Percentiles rank a stretch among this genome's conserved stretches.
Conservation (phyloP, 352 stramenopile genomes). For the Phytophthora tubulina region DNA sequence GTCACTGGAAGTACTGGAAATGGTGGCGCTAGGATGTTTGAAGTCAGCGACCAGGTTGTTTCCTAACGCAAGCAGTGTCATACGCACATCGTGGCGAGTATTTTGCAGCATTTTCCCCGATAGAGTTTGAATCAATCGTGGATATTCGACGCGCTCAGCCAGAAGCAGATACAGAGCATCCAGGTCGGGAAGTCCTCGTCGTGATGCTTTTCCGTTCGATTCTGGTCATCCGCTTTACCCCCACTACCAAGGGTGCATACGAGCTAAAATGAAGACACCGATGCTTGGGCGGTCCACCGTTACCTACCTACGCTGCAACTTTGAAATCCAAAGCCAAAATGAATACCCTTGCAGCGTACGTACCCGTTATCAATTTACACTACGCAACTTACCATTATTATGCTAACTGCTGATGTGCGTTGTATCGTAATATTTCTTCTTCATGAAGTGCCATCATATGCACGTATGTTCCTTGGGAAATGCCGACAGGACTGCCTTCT, state of each 20-base stretch:
- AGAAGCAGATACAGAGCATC: not conserved
- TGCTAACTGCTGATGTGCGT: not conserved
- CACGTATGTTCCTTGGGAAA: not conserved
- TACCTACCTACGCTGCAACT: not conserved
- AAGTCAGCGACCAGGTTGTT: not conserved
- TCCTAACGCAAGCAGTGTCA: not conserved
- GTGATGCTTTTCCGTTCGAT: constrained; percentile 2
- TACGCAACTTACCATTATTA: not conserved
- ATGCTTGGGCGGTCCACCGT: constrained; percentile 3
- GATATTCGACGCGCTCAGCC: not conserved
- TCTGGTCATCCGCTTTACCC: not conserved
- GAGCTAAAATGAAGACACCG: constrained; percentile 1
- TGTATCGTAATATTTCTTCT: too few species aligned
- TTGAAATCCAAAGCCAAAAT: not conserved
- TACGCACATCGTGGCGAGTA: not conserved
- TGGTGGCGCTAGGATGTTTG: not conserved
- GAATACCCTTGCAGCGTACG: not conserved
- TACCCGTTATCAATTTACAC: not conserved
- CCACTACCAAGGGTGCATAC: constrained; percentile 2
- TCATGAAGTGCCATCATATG: not conserved
- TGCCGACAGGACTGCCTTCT: not conserved
- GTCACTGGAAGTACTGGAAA: not conserved
- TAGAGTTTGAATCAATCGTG: constrained; percentile 13
- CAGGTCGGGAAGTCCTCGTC: not conserved
- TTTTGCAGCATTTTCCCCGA: constrained; percentile 6